Percentiles rank a stretch among this genome's conserved stretches.
These are phyloP conservation scores for Oxalis stricta DNA, from an alignment of 441 rosid genomes.

Conservation along the genomic window DNA sequence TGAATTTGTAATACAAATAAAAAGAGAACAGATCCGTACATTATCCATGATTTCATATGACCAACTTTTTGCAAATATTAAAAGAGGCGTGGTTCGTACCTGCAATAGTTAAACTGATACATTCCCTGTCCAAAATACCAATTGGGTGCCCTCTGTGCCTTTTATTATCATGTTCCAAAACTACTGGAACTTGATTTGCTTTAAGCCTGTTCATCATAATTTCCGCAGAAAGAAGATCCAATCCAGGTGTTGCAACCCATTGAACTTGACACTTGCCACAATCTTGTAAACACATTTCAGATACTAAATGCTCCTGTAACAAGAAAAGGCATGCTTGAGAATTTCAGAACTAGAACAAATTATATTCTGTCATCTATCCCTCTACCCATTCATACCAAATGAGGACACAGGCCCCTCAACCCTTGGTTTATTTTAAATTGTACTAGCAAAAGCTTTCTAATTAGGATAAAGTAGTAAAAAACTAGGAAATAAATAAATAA, in stretches of 20 bases:
- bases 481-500: background rate
- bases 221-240: constrained; percentile 59
- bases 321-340: constrained; percentile 11
- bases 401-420: background rate
- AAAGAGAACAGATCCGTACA: too few relatives aligned
- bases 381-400: background rate
- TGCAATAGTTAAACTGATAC: constrained; percentile 58
- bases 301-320: constrained; percentile 46
- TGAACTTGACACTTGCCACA: constrained; percentile 38
- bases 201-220: constrained; percentile 42
- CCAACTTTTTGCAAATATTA: constrained; percentile 1
- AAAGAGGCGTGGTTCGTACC: constrained; percentile 16
- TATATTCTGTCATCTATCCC: too few relatives aligned
- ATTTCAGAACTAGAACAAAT: too few relatives aligned
- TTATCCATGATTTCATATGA: background rate
- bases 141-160: constrained; percentile 35
- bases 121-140: constrained; percentile 75
- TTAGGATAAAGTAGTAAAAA: too few relatives aligned
- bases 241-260: constrained; percentile 59
- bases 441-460: background rate
- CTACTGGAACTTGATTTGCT: constrained; percentile 53
- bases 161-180: constrained; percentile 36
- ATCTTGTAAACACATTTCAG: constrained; percentile 40
- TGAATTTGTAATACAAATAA: too few relatives aligned
- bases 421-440: background rate